Percentiles rank a stretch among this genome's conserved stretches.
Conservation (phyloP, 148 eudicot genomes). For the Rhododendron williamsianum region DNA sequence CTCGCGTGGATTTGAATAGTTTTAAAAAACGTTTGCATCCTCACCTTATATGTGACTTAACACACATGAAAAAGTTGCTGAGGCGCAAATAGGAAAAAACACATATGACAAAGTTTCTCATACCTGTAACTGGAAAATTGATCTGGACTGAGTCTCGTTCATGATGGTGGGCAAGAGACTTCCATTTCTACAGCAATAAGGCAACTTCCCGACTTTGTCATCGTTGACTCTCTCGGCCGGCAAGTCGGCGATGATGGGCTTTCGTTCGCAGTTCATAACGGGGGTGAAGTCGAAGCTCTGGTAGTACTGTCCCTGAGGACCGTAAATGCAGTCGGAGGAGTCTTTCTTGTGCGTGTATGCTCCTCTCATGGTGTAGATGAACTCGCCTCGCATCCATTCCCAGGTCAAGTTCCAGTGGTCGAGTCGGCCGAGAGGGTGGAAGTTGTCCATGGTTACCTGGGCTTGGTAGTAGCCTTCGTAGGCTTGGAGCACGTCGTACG, state of each 20-base stretch:
- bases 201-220: conserved; percentile 74
- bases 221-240: conserved; percentile 55
- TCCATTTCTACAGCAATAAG: conserved; percentile 75
- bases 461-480: conserved; percentile 61
- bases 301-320: conserved; percentile 66
- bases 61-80: background rate
- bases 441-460: conserved; percentile 74
- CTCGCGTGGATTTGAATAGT: too few relatives aligned
- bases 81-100: background rate
- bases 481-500: conserved; percentile 68
- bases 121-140: conserved; percentile 65
- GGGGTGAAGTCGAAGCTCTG: conserved; percentile 56
- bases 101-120: background rate
- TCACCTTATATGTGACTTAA: background rate
- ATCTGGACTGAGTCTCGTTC: conserved; percentile 52
- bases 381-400: conserved; percentile 93
- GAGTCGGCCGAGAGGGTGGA: conserved; percentile 68
- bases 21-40: too few relatives aligned
- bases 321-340: conserved; percentile 63
- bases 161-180: conserved; percentile 59
- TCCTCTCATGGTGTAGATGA: conserved; percentile 61
- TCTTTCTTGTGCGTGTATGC: conserved; percentile 62
- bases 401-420: conserved; percentile 94
- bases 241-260: conserved; percentile 64
- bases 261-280: conserved; percentile 52